Evolutionary conservation across 2,329 filamentous ascomycete genomes (phyloP).

Genomic region (Cladosporium sp.): DNA sequence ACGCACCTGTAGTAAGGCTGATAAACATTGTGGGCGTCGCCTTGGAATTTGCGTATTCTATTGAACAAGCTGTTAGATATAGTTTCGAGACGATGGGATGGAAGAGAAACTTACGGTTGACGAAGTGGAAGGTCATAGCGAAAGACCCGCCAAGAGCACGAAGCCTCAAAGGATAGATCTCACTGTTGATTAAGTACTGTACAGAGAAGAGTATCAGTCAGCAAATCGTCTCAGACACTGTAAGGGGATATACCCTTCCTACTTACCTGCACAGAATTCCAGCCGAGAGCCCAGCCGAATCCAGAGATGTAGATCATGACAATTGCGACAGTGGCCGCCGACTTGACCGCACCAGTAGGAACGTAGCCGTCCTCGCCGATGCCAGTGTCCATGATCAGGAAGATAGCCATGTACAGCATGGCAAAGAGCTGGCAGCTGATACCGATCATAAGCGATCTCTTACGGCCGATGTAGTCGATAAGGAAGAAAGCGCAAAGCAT

Average conservation of each 20-base stretch:
- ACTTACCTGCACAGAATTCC: slow-evolving; percentile 38
- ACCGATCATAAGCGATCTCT: slow-evolving; percentile 50
- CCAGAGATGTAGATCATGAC: slow-evolving; percentile 53
- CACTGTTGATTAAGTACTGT: slow-evolving; percentile 74
- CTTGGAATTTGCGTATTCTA: slow-evolving; percentile 70
- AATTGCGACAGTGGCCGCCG: slow-evolving; percentile 62
- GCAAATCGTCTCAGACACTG: no score
- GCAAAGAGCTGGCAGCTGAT: slow-evolving; percentile 46
- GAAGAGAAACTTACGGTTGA: slow-evolving; percentile 45
- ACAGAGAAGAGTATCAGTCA: no score
- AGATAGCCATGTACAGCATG: slow-evolving; percentile 55
- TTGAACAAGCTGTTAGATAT: not conserved
- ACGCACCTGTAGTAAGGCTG: no score
- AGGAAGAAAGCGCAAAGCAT: slow-evolving; percentile 71
- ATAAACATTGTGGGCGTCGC: slow-evolving; percentile 72
- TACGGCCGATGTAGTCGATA: slow-evolving; percentile 74
- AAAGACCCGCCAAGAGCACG: slow-evolving; percentile 66
- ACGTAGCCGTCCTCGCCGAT: slow-evolving; percentile 46
- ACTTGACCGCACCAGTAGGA: slow-evolving; percentile 48
- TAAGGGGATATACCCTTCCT: no score
- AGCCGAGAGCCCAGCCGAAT: slow-evolving; percentile 60
- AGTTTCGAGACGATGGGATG: no score
- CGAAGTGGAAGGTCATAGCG: slow-evolving; percentile 75
- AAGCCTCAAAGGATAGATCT: slow-evolving; percentile 72
- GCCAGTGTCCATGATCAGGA: slow-evolving; percentile 56